phyloP scores from a whole-genome alignment of 2,329 filamentous ascomycete genomes.

The Colletotrichum somersetense region DNA sequence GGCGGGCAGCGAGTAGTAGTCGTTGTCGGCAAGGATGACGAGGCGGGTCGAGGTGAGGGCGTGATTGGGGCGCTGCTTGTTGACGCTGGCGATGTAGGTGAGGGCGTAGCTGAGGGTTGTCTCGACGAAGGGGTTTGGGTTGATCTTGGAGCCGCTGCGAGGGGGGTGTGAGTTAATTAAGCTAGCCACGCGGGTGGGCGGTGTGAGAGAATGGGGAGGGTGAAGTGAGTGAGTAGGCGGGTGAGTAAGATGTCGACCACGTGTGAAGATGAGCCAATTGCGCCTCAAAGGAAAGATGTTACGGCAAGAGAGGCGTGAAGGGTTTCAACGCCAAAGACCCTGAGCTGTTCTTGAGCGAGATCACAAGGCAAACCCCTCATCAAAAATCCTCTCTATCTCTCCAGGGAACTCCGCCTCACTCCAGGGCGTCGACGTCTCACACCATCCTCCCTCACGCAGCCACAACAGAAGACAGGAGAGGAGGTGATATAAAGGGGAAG shows the following conservation, averaged over 20 bases:
- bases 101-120: conserved; percentile 89
- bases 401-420: background rate
- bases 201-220: background rate
- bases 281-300: background rate
- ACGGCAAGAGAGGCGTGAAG: background rate
- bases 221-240: conserved; percentile 5
- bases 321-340: background rate
- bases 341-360: conserved; percentile 6
- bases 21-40: conserved; percentile 92
- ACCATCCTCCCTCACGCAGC: background rate
- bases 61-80: conserved; percentile 53
- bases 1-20: conserved; percentile 85
- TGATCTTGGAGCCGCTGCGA: conserved; percentile 37
- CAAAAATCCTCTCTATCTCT: background rate
- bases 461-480: background rate
- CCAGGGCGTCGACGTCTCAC: background rate
- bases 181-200: background rate
- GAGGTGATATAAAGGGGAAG: background rate
- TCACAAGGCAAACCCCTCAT: conserved; percentile 8
- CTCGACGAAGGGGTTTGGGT: conserved; percentile 87
- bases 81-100: conserved; percentile 76
- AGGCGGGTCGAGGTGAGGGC: conserved; percentile 78
- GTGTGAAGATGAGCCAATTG: background rate
- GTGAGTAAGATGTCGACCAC: background rate
- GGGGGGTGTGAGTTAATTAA: conserved; percentile 17